These are phyloP conservation scores for Starmerella sp. DNA, from an alignment of 805 yeast genomes.

Conservation along the genomic window DNA sequence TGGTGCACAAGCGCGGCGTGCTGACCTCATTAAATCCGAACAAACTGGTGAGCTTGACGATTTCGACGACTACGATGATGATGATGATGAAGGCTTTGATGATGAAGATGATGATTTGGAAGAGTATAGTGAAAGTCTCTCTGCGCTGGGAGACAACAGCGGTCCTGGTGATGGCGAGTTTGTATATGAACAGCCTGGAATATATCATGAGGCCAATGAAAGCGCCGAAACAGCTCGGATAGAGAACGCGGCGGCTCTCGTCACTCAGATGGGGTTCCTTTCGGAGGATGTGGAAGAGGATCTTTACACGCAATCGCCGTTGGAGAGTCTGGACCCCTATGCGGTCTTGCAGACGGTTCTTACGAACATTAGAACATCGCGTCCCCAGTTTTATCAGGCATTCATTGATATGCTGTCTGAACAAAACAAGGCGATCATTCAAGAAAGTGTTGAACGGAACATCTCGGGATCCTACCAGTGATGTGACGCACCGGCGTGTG, in stretches of 20 bases:
- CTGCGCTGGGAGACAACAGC: neutral
- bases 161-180: slow-evolving; percentile 11
- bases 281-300: slow-evolving; percentile 75
- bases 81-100: slow-evolving; percentile 29
- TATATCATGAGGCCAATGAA: slow-evolving; percentile 20
- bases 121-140: slow-evolving; percentile 8
- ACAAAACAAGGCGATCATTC: slow-evolving; percentile 31
- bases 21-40: slow-evolving; percentile 50
- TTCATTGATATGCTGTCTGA: slow-evolving; percentile 35
- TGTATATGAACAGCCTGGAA: slow-evolving; percentile 15
- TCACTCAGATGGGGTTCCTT: slow-evolving; percentile 21
- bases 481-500: neutral
- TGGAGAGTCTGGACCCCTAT: slow-evolving; percentile 67
- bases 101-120: slow-evolving; percentile 29
- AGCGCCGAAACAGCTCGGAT: slow-evolving; percentile 12
- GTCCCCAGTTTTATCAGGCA: slow-evolving; percentile 39
- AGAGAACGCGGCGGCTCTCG: neutral
- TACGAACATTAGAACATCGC: slow-evolving; percentile 37
- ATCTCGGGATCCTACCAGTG: neutral
- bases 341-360: slow-evolving; percentile 50
- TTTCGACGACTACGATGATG: slow-evolving; percentile 28
- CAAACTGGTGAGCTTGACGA: slow-evolving; percentile 30
- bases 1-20: slow-evolving; percentile 53
- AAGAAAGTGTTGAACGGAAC: slow-evolving; percentile 25
- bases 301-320: slow-evolving; percentile 63